Evolutionary conservation across 768 basidiomycete genomes (phyloP).

Genomic region (Boletus pseudo-olivaceus): DNA sequence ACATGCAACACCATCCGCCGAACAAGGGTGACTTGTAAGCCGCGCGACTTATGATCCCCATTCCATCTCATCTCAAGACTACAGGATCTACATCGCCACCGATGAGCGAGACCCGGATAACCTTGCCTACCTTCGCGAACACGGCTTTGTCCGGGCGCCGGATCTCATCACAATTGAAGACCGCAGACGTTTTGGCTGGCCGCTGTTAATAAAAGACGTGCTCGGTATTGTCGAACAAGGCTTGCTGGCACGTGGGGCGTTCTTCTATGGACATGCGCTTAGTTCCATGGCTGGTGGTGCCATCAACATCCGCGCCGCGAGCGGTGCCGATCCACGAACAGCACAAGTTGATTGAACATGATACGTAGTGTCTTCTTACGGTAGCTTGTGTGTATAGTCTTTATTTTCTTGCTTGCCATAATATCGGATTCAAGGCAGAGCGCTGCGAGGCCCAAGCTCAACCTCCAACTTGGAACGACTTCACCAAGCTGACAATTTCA

Average conservation of each 20-base stretch:
- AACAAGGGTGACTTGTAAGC: constrained; percentile 22
- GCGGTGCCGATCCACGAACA: constrained; percentile 39
- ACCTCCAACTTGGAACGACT: no score
- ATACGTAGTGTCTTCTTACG: not conserved
- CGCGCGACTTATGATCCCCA: not conserved
- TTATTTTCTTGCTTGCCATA: not conserved
- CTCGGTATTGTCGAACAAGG: constrained; percentile 43
- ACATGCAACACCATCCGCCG: constrained; percentile 17
- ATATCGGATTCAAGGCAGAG: not conserved
- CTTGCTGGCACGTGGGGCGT: constrained; percentile 34
- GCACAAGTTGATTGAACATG: constrained; percentile 32
- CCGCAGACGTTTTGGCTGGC: constrained; percentile 41
- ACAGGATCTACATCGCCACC: constrained; percentile 36
- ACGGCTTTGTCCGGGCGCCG: constrained; percentile 37
- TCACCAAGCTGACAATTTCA: no score
- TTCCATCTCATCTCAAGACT: constrained; percentile 3
- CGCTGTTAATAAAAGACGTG: constrained; percentile 41
- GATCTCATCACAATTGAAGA: constrained; percentile 44
- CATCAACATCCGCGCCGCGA: constrained; percentile 39
- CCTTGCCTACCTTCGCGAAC: constrained; percentile 32
- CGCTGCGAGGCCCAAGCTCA: not conserved
- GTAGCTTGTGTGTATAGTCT: not conserved
- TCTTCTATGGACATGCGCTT: constrained; percentile 43
- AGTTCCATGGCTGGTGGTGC: constrained; percentile 42
- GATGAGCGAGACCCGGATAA: constrained; percentile 40